A percentile compares a stretch with the other conserved stretches of the same genome.
Conservation (phyloP, 2,329 filamentous ascomycete species). For the Ceratocystis lukuohia region DNA sequence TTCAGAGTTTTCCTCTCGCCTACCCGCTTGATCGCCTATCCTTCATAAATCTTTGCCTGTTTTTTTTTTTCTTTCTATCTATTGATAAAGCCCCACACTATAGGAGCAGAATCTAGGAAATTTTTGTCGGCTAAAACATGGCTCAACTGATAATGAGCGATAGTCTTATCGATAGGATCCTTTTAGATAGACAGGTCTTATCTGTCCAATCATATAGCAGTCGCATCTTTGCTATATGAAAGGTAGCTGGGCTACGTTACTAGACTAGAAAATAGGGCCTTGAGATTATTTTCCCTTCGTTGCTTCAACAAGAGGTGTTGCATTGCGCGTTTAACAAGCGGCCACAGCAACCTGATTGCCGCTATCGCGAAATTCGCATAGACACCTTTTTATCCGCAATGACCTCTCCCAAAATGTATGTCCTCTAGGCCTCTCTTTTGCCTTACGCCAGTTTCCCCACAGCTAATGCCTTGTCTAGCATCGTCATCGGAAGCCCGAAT, state of each 20-base stretch:
- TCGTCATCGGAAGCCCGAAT: slow-evolving; percentile 72
- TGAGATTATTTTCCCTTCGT: neutral
- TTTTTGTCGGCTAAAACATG: slow-evolving; percentile 19
- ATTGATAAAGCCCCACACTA: slow-evolving; percentile 13
- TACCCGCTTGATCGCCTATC: neutral
- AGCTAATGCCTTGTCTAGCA: slow-evolving; percentile 32
- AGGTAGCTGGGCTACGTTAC: slow-evolving; percentile 2
- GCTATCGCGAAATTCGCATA: neutral
- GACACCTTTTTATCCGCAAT: neutral
- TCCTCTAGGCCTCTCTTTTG: neutral
- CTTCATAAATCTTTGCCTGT: neutral
- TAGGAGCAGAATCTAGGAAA: slow-evolving; percentile 15
- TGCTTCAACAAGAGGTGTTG: neutral
- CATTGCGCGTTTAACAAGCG: neutral
- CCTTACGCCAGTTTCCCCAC: neutral
- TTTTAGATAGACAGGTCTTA: neutral
- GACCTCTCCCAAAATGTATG: slow-evolving; percentile 15
- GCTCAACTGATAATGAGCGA: slow-evolving; percentile 20
- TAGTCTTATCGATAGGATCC: slow-evolving; percentile 13
- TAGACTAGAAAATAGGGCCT: neutral
- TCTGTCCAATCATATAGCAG: slow-evolving; percentile 18
- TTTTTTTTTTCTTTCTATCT: neutral
- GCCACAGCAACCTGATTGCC: neutral
- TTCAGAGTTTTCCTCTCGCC: neutral
- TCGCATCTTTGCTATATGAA: slow-evolving; percentile 13